Conservation (phyloP, 805 yeast genomes). For the Saccharomyces kudriavzevii region DNA sequence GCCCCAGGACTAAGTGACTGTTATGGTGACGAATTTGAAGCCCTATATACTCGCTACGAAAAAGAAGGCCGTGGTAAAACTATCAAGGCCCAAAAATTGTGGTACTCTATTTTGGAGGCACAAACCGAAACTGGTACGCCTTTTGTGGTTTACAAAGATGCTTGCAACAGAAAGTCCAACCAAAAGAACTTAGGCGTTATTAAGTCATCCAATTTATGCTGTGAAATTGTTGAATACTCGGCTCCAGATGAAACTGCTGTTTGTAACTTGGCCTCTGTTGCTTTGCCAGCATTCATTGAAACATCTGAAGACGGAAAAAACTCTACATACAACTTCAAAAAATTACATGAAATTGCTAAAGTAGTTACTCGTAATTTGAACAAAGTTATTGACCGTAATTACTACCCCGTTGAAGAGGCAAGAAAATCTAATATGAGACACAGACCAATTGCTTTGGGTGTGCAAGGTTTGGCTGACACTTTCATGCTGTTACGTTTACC, state of each 20-base stretch:
- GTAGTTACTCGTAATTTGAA: slow-evolving; percentile 71
- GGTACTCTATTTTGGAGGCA: slow-evolving; percentile 81
- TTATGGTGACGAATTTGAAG: slow-evolving; percentile 74
- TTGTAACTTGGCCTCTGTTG: slow-evolving; percentile 85
- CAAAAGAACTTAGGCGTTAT: slow-evolving; percentile 87
- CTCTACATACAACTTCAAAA: slow-evolving; percentile 55
- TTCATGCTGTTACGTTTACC: slow-evolving; percentile 73
- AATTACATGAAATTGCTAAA: slow-evolving; percentile 67
- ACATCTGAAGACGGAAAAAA: slow-evolving; percentile 35
- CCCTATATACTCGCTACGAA: slow-evolving; percentile 64
- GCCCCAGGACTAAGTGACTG: slow-evolving; percentile 77
- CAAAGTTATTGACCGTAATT: slow-evolving; percentile 70
- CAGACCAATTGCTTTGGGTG: slow-evolving; percentile 90
- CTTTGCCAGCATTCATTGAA: slow-evolving; percentile 68
- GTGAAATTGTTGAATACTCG: slow-evolving; percentile 87
- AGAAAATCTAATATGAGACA: slow-evolving; percentile 63
- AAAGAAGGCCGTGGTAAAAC: slow-evolving; percentile 47
- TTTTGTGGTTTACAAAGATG: slow-evolving; percentile 84
- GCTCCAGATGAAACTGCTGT: slow-evolving; percentile 87
- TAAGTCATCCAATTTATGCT: slow-evolving; percentile 85
- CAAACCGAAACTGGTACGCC: slow-evolving; percentile 96
- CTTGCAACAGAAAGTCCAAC: slow-evolving; percentile 77
- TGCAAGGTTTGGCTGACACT: slow-evolving; percentile 91
- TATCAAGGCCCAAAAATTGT: slow-evolving; percentile 79
- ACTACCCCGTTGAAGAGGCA: slow-evolving; percentile 76